Evolutionary conservation across 148 eudicot species (phyloP).

Genomic region (Tetragonia tetragonoides): DNA sequence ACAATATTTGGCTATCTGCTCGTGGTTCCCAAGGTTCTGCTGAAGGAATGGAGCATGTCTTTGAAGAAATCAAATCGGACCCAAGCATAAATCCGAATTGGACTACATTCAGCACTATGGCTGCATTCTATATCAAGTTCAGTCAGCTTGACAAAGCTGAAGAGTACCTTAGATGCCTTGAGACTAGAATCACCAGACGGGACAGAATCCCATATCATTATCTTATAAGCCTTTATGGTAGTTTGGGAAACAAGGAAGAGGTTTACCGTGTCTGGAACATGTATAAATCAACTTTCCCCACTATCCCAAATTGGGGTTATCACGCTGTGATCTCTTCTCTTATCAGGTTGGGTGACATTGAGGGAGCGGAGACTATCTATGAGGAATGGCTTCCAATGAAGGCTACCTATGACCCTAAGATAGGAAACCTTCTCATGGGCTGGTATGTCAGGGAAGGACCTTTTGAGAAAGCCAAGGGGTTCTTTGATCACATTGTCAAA

Average conservation of each 20-base stretch:
- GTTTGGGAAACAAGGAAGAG: conserved; percentile 65
- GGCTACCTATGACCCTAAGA: conserved; percentile 54
- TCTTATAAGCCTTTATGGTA: conserved; percentile 67
- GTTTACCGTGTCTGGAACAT: conserved; percentile 69
- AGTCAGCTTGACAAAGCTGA: conserved; percentile 55
- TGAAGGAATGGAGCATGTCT: conserved; percentile 71
- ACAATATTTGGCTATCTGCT: conserved; percentile 83
- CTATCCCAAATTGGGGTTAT: conserved; percentile 62
- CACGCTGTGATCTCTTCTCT: conserved; percentile 68
- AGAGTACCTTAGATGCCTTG: conserved; percentile 56
- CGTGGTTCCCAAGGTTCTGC: conserved; percentile 54
- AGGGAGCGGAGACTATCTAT: conserved; percentile 68
- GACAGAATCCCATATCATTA: conserved; percentile 66
- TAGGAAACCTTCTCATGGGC: conserved; percentile 64
- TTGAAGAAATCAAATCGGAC: conserved; percentile 51
- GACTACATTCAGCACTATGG: conserved; percentile 79
- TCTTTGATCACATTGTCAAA: conserved; percentile 54
- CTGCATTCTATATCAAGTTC: conserved; percentile 61
- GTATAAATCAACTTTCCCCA: conserved; percentile 51
- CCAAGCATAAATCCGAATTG: conserved; percentile 51
- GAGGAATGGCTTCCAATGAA: conserved; percentile 66
- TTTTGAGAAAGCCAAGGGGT: conserved; percentile 54
- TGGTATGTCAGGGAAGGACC: conserved; percentile 55
- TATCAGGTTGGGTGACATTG: conserved; percentile 60
- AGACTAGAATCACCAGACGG: conserved; percentile 48